A percentile compares a stretch with the other conserved stretches of the same genome.
Evolutionary conservation across 768 basidiomycete genomes (phyloP).

Genomic region (Termitomyces sp.): DNA sequence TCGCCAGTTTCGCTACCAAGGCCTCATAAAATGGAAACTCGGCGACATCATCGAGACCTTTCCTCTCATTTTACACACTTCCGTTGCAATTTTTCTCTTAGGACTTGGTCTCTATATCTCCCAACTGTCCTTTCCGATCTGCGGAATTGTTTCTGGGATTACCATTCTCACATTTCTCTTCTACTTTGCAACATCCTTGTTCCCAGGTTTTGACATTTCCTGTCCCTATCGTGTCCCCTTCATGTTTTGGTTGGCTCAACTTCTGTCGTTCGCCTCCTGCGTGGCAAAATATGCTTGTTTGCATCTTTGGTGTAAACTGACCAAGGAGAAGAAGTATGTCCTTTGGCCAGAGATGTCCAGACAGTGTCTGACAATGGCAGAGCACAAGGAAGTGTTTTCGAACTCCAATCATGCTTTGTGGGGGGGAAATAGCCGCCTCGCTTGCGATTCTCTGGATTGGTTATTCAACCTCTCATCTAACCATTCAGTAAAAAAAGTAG

Average conservation of each 20-base stretch:
- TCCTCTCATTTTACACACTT: constrained; percentile 9
- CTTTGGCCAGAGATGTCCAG: no score
- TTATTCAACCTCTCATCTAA: no score
- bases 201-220: neutral
- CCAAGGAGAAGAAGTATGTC: no score
- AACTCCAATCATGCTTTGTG: no score
- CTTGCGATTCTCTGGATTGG: no score
- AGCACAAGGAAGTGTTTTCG: no score
- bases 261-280: neutral
- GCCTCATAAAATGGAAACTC: constrained; percentile 10
- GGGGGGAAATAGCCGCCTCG: no score
- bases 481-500: no score
- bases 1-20: constrained; percentile 7
- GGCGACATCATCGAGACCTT: constrained; percentile 6
- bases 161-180: neutral
- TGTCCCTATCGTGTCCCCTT: neutral
- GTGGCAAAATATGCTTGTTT: no score
- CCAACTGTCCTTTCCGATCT: neutral
- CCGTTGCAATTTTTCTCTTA: constrained; percentile 15
- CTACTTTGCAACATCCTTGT: neutral
- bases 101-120: constrained; percentile 10
- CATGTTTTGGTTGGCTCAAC: neutral
- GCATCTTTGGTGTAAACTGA: no score
- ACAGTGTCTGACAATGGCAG: no score
- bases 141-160: neutral